These are phyloP conservation scores for Lichtheimia hyalospora DNA, from an alignment of 371 early-diverging fungal genomes.

Conservation along the genomic window DNA sequence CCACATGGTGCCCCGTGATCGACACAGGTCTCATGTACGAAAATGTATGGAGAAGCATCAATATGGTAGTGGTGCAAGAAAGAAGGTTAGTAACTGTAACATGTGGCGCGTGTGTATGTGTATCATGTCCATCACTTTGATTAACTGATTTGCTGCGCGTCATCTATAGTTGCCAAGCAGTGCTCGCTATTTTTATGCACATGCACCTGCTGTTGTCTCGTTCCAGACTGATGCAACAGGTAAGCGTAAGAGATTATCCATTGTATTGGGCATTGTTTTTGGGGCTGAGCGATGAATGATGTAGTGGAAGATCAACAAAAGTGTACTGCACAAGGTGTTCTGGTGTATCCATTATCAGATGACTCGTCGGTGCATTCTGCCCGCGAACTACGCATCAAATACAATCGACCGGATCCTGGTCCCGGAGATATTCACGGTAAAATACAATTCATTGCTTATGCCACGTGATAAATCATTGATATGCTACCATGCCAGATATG, in stretches of 20 bases:
- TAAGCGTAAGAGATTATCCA: too few relatives aligned
- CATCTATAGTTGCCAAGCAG: slow-evolving; percentile 11
- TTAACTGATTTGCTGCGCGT: not conserved
- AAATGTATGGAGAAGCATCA: slow-evolving; percentile 1
- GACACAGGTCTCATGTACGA: not conserved
- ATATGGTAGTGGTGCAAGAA: not conserved
- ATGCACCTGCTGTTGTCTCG: slow-evolving; percentile 9
- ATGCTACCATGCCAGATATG: not conserved
- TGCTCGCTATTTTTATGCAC: slow-evolving; percentile 9
- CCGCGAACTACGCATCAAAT: not conserved
- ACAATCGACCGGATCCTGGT: not conserved
- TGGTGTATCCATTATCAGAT: not conserved
- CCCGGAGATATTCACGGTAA: not conserved
- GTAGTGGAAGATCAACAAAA: too few relatives aligned
- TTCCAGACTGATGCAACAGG: not conserved
- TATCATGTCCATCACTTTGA: not conserved
- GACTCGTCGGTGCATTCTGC: not conserved
- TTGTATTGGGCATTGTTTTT: too few relatives aligned
- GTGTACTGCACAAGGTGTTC: not conserved
- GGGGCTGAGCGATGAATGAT: too few relatives aligned
- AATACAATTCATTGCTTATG: not conserved
- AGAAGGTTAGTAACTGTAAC: not conserved
- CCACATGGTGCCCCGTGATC: not conserved
- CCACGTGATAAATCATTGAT: not conserved
- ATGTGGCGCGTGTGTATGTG: too few relatives aligned